Evolutionary conservation across 305 asterid genomes (phyloP).

Genomic region (Fraxinus albicans): DNA sequence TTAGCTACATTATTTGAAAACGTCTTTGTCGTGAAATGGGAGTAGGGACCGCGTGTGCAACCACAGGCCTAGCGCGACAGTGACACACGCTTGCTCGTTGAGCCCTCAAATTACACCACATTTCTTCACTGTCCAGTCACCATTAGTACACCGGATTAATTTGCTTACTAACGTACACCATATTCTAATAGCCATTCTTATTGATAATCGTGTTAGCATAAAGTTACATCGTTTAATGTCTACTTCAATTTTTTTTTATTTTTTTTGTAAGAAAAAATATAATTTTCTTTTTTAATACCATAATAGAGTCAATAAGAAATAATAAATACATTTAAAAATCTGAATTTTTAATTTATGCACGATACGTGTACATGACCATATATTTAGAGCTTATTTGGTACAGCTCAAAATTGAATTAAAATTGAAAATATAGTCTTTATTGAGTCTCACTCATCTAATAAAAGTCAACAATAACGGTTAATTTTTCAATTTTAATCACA

Average conservation of each 20-base stretch:
- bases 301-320: too few relatives aligned
- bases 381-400: too few relatives aligned
- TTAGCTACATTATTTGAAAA: background rate
- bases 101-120: background rate
- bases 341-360: background rate
- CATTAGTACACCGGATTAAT: background rate
- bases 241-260: background rate
- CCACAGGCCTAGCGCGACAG: background rate
- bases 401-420: too few relatives aligned
- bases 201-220: background rate
- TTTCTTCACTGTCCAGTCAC: background rate
- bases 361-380: background rate
- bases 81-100: background rate
- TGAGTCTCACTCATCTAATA: too few relatives aligned
- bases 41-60: background rate
- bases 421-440: too few relatives aligned
- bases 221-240: background rate
- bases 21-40: background rate
- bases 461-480: too few relatives aligned
- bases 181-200: background rate
- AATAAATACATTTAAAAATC: background rate
- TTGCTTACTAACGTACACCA: background rate
- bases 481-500: too few relatives aligned
- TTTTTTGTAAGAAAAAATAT: too few relatives aligned
- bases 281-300: background rate